Evolutionary conservation across 768 basidiomycete species (phyloP).

Genomic region (Lactifluus piperatus): DNA sequence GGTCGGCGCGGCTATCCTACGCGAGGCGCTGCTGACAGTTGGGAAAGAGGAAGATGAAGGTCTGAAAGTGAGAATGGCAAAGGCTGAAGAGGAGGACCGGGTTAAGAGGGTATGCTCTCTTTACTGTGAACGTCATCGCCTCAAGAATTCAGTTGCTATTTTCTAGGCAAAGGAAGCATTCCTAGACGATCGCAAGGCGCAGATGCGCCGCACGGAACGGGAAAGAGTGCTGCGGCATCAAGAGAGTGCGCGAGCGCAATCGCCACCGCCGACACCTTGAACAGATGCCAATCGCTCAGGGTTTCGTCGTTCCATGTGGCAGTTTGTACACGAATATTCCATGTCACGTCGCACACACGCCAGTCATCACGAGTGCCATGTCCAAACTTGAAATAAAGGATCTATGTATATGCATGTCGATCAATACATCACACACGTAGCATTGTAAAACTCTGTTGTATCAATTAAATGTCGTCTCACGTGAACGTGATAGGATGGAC

Average conservation of each 20-base stretch:
- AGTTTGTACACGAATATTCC: background rate
- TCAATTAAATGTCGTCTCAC: background rate
- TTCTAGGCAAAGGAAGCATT: constrained; percentile 67
- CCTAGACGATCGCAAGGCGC: constrained; percentile 66
- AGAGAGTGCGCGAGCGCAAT: background rate
- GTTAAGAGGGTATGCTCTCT: constrained; percentile 43
- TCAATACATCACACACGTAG: background rate
- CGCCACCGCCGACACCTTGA: background rate
- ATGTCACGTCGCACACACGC: background rate
- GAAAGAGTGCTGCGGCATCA: constrained; percentile 33
- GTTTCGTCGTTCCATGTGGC: background rate
- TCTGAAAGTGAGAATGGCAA: constrained; percentile 46
- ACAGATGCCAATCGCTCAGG: background rate
- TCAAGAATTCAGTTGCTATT: background rate
- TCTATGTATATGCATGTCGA: background rate
- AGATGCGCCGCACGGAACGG: constrained; percentile 44
- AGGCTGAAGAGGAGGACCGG: constrained; percentile 45
- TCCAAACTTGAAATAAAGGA: background rate
- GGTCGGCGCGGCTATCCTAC: constrained; percentile 57
- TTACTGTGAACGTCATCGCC: background rate
- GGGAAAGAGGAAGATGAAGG: constrained; percentile 39
- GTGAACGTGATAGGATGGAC: background rate
- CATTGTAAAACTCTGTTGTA: background rate
- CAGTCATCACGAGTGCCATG: background rate
- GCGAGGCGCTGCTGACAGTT: constrained; percentile 48